Conservation (phyloP, 208 protist genomes). For the Naegleria lovaniensis region DNA sequence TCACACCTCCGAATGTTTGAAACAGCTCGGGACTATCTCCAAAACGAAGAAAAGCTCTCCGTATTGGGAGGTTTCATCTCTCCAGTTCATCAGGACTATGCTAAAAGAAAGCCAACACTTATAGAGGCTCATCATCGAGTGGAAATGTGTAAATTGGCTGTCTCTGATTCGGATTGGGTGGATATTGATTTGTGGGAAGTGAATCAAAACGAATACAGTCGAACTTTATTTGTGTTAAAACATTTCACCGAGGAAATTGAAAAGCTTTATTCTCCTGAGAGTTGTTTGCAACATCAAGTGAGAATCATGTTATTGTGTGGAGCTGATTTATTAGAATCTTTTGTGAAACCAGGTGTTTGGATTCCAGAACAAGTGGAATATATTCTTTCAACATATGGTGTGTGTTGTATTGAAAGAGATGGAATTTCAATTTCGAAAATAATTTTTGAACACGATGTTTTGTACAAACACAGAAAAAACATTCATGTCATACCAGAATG, state of each 20-base stretch:
- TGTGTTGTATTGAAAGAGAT: neutral
- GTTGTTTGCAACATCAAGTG: neutral
- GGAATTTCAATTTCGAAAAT: neutral
- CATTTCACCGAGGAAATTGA: neutral
- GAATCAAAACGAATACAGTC: neutral
- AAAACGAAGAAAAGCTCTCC: neutral
- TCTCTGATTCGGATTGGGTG: neutral
- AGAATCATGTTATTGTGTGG: conserved; percentile 25
- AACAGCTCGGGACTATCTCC: conserved; percentile 7
- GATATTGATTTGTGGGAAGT: neutral
- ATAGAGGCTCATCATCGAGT: neutral
- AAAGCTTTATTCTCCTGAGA: neutral
- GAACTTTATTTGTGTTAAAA: neutral
- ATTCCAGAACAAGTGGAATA: neutral
- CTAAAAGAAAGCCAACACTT: neutral
- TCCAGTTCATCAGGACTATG: conserved; percentile 19
- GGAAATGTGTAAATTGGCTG: neutral
- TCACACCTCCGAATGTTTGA: conserved; percentile 14
- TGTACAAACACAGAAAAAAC: neutral
- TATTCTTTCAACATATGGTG: neutral
- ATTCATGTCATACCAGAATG: neutral
- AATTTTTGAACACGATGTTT: neutral
- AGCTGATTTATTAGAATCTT: conserved; percentile 26
- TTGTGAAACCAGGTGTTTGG: neutral
- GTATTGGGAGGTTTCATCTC: conserved; percentile 16